phyloP scores from a whole-genome alignment of 306 rosid genomes.

The Clitoria ternatea region DNA sequence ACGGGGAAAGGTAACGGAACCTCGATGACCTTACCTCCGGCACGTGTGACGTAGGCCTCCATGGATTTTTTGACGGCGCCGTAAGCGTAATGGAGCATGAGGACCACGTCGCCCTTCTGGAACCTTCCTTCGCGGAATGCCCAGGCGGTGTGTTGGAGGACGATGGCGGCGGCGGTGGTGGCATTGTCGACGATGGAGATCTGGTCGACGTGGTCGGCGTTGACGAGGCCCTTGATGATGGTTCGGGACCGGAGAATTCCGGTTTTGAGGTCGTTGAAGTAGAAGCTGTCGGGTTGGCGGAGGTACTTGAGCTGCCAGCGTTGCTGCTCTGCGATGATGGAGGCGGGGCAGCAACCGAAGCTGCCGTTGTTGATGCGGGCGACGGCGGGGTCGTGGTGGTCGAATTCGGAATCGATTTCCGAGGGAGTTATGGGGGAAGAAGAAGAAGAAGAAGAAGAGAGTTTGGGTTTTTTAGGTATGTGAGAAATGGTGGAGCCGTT shows the following conservation, averaged over 20 bases:
- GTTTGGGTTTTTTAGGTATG: slow-evolving; percentile 55
- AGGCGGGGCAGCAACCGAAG: slow-evolving; percentile 80
- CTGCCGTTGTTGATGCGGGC: slow-evolving; percentile 96
- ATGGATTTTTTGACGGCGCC: slow-evolving; percentile 90
- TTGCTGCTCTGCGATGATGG: slow-evolving; percentile 60
- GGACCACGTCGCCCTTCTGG: slow-evolving; percentile 62
- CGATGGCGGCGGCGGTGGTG: slow-evolving; percentile 97
- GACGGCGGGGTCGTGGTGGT: slow-evolving; percentile 66
- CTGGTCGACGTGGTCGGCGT: slow-evolving; percentile 73
- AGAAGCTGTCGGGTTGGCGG: slow-evolving; percentile 82
- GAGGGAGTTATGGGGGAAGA: slow-evolving; percentile 39
- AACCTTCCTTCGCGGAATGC: slow-evolving; percentile 68
- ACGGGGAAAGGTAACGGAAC: slow-evolving; percentile 90
- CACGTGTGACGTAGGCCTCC: slow-evolving; percentile 83
- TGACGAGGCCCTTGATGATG: slow-evolving; percentile 56
- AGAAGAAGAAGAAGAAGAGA: slow-evolving; percentile 8
- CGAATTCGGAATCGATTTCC: slow-evolving; percentile 59
- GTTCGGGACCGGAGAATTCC: slow-evolving; percentile 60
- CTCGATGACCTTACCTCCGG: slow-evolving; percentile 82
- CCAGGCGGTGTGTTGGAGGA: slow-evolving; percentile 80
- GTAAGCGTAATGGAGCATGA: slow-evolving; percentile 90
- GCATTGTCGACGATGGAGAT: slow-evolving; percentile 94
- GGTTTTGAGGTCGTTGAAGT: slow-evolving; percentile 58
- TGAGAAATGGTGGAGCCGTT: slow-evolving; percentile 49
- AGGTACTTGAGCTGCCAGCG: slow-evolving; percentile 51